Evolutionary conservation across 306 rosid species (phyloP), one percentile per base, ranked within the genome.

Genomic region (Ormosia emarginata): DNA sequence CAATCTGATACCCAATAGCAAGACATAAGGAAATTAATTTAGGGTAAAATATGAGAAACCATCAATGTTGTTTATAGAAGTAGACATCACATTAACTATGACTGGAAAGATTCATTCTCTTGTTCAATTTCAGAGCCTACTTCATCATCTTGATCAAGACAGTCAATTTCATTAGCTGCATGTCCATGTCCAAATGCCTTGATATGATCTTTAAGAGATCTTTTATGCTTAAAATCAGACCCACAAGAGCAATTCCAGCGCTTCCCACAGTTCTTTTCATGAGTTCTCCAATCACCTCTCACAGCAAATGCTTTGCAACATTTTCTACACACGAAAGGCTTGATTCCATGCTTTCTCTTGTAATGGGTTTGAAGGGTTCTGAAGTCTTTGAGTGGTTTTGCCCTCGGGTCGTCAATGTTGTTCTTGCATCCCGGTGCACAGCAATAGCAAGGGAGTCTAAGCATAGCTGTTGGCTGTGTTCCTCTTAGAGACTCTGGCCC

Each of bases 321-420:
- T 69, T 92, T 94, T 30, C 93, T 88, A 8, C 98, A 94, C 88
- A 88, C 86, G 85, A 94, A 94, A 4, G 98, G 97, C 62, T 94
- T 94, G 64, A 87, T 91, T 24, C 98, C 98, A 75, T 94, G 98
- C 87, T 94, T 94, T 55, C 98, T 85, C 84, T 94, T 94, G 90
- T 94, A 94, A 86, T 94, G 98, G 1, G 97, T 94, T 80, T 94
- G 98, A n/a, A 94, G 98, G 75, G 97, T 94, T 75, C 98, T 84
- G 58, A 94, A 94, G 76, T 94, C 98, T 77, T 94, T 94, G 7
- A 94, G 90, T 39, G 98, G 92, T 43, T 91, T 92, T 6, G 98
- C 86, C 70, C 97, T 89, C 40, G 97, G 97, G 62, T 94, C 97
- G 73, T 94, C 98, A 55, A 94, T 94, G 90, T 94, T 94, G 97